phyloP scores from a whole-genome alignment of 2,329 filamentous ascomycete species.

The Whalleya microplaca region DNA sequence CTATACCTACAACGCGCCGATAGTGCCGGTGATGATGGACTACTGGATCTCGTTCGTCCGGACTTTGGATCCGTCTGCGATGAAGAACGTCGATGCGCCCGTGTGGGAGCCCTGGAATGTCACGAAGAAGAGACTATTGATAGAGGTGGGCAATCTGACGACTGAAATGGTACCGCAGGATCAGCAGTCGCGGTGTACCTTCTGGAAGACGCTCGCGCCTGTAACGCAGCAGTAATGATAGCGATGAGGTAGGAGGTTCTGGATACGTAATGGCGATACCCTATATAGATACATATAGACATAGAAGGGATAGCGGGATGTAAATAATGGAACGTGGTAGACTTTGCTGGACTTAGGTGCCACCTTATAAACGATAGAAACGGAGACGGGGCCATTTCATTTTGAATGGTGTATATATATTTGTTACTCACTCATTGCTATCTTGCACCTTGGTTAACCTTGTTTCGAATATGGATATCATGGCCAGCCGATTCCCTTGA shows the following conservation, averaged over 20 bases:
- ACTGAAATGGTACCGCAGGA: constrained; percentile 45
- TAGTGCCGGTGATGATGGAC: constrained; percentile 51
- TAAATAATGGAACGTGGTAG: neutral
- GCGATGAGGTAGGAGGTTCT: neutral
- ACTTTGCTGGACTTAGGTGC: neutral
- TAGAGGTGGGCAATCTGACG: constrained; percentile 44
- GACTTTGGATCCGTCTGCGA: constrained; percentile 47
- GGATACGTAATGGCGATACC: neutral
- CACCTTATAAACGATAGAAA: neutral
- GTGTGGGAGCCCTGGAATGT: constrained; percentile 46
- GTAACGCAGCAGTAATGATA: constrained; percentile 38
- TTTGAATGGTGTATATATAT: neutral
- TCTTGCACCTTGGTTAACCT: constrained; percentile 11
- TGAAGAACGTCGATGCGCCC: constrained; percentile 40
- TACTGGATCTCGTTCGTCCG: constrained; percentile 56
- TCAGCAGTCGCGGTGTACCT: constrained; percentile 43
- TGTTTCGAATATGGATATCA: constrained; percentile 39
- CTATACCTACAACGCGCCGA: constrained; percentile 46
- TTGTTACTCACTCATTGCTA: neutral
- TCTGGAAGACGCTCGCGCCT: constrained; percentile 45
- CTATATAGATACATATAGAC: neutral
- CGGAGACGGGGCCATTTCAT: neutral
- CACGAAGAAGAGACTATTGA: constrained; percentile 39
- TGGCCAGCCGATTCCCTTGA: constrained; percentile 39
- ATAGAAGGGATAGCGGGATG: neutral